These are phyloP conservation scores for Xylaria hypoxylon DNA, from an alignment of 2,329 filamentous ascomycete species.

Conservation along the genomic window DNA sequence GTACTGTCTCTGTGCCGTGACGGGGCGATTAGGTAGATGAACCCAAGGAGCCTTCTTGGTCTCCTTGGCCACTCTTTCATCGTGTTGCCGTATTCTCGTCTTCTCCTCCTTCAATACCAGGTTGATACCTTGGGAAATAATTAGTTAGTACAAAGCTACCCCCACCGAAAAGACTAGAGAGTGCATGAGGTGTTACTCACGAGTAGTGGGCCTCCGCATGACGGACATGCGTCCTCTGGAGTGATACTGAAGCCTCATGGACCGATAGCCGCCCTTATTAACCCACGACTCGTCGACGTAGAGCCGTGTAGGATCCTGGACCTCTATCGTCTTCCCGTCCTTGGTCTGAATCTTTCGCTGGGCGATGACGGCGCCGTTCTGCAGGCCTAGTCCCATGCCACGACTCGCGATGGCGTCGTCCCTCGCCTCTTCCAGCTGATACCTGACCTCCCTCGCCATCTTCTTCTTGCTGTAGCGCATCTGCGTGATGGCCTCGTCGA, in stretches of 20 bases:
- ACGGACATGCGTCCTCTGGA: slow-evolving; percentile 78
- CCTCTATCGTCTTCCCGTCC: slow-evolving; percentile 76
- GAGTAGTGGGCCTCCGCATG: slow-evolving; percentile 78
- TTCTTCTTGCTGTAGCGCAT: slow-evolving; percentile 98
- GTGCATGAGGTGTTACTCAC: slow-evolving; percentile 62
- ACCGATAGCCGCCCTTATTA: slow-evolving; percentile 75
- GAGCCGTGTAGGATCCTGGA: slow-evolving; percentile 81
- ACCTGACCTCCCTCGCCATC: slow-evolving; percentile 81
- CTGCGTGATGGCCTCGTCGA: slow-evolving; percentile 92
- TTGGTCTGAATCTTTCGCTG: slow-evolving; percentile 75
- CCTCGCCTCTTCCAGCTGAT: slow-evolving; percentile 82
- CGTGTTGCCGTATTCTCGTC: slow-evolving; percentile 82
- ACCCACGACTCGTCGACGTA: slow-evolving; percentile 97
- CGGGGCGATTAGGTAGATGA: slow-evolving; percentile 85
- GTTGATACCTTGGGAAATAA: slow-evolving; percentile 69
- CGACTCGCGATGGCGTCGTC: slow-evolving; percentile 82
- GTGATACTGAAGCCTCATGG: slow-evolving; percentile 73
- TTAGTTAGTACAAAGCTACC: slow-evolving; percentile 38
- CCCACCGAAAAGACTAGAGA: slow-evolving; percentile 17
- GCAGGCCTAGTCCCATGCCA: slow-evolving; percentile 81
- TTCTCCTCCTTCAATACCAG: slow-evolving; percentile 93
- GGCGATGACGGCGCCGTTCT: slow-evolving; percentile 55
- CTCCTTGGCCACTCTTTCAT: slow-evolving; percentile 82
- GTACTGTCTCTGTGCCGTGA: slow-evolving; percentile 87
- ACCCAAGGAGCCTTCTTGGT: slow-evolving; percentile 83